Conservation (phyloP, 2,329 filamentous ascomycete genomes). For the Westerdykella aurantiaca region DNA sequence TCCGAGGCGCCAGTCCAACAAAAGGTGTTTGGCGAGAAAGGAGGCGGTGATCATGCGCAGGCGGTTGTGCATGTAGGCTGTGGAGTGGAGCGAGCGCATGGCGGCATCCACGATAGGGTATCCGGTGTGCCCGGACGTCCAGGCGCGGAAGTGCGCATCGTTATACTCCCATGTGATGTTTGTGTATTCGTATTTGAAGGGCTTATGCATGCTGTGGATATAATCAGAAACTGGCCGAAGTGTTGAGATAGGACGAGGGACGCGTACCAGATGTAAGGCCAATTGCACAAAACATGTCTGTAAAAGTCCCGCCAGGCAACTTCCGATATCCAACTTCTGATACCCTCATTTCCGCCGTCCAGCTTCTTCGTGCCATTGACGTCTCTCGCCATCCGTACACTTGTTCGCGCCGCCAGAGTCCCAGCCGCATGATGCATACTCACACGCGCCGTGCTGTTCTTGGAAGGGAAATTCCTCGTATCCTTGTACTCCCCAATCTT, state of each 20-base stretch:
- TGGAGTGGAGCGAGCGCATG: slow-evolving; percentile 46
- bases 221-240: slow-evolving; percentile 4
- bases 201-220: slow-evolving; percentile 59
- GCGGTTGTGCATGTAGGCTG: slow-evolving; percentile 51
- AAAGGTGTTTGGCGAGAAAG: slow-evolving; percentile 47
- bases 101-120: slow-evolving; percentile 47
- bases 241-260: neutral
- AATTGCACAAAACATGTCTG: slow-evolving; percentile 65
- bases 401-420: slow-evolving; percentile 42
- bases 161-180: slow-evolving; percentile 69
- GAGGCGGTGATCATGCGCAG: slow-evolving; percentile 47
- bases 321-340: slow-evolving; percentile 46
- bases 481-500: slow-evolving; percentile 38
- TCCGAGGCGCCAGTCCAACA: slow-evolving; percentile 48
- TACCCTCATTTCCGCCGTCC: slow-evolving; percentile 39
- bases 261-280: slow-evolving; percentile 71
- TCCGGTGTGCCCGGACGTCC: slow-evolving; percentile 49
- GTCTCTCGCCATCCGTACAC: slow-evolving; percentile 49
- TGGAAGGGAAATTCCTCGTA: slow-evolving; percentile 40
- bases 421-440: slow-evolving; percentile 44
- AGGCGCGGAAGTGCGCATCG: slow-evolving; percentile 57
- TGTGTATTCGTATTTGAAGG: slow-evolving; percentile 77
- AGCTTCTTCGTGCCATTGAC: slow-evolving; percentile 49
- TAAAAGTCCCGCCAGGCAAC: slow-evolving; percentile 51
- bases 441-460: slow-evolving; percentile 38